These are phyloP conservation scores for Phanerodontia chrysosporium DNA, from an alignment of 768 basidiomycete species.

Conservation along the genomic window DNA sequence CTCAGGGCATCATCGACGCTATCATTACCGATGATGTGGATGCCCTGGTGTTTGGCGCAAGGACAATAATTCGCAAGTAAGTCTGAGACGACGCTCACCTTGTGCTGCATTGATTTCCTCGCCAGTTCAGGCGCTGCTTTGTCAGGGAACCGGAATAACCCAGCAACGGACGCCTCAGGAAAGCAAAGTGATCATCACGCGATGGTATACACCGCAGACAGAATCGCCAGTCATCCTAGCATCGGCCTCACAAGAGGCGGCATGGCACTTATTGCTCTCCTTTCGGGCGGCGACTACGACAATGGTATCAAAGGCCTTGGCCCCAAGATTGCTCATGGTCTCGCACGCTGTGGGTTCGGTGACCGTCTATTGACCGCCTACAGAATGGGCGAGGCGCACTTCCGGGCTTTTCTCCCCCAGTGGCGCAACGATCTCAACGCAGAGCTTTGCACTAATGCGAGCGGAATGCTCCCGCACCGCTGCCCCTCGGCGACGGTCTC, in stretches of 20 bases:
- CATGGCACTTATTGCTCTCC: slow-evolving; percentile 30
- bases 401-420: slow-evolving; percentile 17
- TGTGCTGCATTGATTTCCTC: not conserved
- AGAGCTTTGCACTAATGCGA: slow-evolving; percentile 25
- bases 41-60: slow-evolving; percentile 44
- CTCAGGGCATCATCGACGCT: slow-evolving; percentile 36
- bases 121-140: slow-evolving; percentile 18
- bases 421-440: slow-evolving; percentile 23
- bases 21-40: slow-evolving; percentile 48
- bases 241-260: slow-evolving; percentile 26
- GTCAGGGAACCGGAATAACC: slow-evolving; percentile 24
- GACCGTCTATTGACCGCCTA: slow-evolving; percentile 22
- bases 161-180: slow-evolving; percentile 22
- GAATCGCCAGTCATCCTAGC: slow-evolving; percentile 19
- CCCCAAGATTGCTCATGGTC: slow-evolving; percentile 18
- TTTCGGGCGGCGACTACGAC: slow-evolving; percentile 34
- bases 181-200: slow-evolving; percentile 21
- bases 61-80: slow-evolving; percentile 37
- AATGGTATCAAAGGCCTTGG: slow-evolving; percentile 20
- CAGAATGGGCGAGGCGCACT: slow-evolving; percentile 9
- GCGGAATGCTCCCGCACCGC: slow-evolving; percentile 15
- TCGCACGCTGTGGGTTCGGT: slow-evolving; percentile 25
- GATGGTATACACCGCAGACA: slow-evolving; percentile 21
- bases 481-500: slow-evolving; percentile 16
- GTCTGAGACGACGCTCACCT: slow-evolving; percentile 8